phyloP scores from a whole-genome alignment of 1,284 basidiomycete genomes.

The Cryptococcus wingfieldii region DNA sequence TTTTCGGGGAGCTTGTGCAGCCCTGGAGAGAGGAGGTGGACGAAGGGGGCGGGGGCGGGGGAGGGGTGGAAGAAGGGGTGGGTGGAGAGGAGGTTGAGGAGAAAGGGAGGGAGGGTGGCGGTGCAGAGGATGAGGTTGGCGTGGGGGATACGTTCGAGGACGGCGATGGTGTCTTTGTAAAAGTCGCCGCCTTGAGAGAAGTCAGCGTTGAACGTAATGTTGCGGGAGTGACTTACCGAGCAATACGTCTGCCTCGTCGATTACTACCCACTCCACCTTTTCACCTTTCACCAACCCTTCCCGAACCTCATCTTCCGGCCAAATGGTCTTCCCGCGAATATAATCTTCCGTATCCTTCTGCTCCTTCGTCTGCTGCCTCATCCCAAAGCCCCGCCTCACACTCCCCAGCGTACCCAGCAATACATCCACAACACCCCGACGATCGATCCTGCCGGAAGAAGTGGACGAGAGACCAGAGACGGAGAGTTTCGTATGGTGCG shows the following conservation, averaged over 20 bases:
- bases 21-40: constrained; percentile 67
- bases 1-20: constrained; percentile 70
- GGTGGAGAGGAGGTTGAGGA: constrained; percentile 61
- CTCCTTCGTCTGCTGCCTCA: constrained; percentile 14
- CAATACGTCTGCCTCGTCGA: constrained; percentile 86
- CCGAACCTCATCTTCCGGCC: not conserved
- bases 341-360: constrained; percentile 12
- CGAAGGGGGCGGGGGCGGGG: constrained; percentile 31
- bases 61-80: constrained; percentile 49
- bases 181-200: constrained; percentile 66
- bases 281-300: constrained; percentile 49
- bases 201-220: not conserved
- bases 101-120: constrained; percentile 75
- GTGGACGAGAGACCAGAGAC: constrained; percentile 61
- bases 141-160: constrained; percentile 54
- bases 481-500: constrained; percentile 69
- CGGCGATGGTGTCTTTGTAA: constrained; percentile 60
- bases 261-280: constrained; percentile 73
- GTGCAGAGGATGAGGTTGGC: constrained; percentile 66
- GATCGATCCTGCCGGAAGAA: constrained; percentile 41
- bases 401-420: constrained; percentile 71
- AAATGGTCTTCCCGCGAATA: constrained; percentile 2
- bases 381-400: constrained; percentile 61
- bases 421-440: constrained; percentile 56
- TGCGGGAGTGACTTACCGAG: constrained; percentile 57